phyloP scores from a whole-genome alignment of 1,284 basidiomycete genomes.

The Pseudozyma hubeiensis region DNA sequence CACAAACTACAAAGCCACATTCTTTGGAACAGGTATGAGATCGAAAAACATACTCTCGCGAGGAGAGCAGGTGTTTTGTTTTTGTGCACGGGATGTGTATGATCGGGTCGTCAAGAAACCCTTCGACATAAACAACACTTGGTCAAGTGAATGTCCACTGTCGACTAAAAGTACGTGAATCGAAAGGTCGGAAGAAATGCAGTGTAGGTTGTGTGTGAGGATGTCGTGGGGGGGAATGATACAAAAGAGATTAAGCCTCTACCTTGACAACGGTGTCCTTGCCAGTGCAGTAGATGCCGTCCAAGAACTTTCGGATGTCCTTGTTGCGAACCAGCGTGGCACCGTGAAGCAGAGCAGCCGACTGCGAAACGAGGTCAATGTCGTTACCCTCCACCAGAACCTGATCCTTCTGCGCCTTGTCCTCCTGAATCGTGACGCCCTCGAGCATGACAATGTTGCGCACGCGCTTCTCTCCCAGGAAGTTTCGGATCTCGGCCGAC shows the following conservation, averaged over 20 bases:
- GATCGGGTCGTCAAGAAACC: neutral
- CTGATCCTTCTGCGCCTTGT: conserved; percentile 91
- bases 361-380: conserved; percentile 68
- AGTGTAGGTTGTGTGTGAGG: conserved; percentile 4
- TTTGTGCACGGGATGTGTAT: conserved; percentile 27
- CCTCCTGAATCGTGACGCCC: conserved; percentile 88
- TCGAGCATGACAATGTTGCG: conserved; percentile 91
- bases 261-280: conserved; percentile 73
- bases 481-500: conserved; percentile 95
- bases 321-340: conserved; percentile 67
- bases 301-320: conserved; percentile 73
- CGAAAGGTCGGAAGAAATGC: conserved; percentile 10
- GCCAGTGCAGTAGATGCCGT: conserved; percentile 87
- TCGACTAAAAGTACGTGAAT: conserved; percentile 31
- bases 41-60: conserved; percentile 38
- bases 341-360: conserved; percentile 67
- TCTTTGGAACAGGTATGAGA: conserved; percentile 5
- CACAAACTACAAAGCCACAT: no score
- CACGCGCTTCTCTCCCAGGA: conserved; percentile 92
- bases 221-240: neutral
- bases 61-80: conserved; percentile 33
- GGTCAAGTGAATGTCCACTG: conserved; percentile 14
- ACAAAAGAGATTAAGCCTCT: conserved; percentile 73
- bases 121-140: conserved; percentile 3
- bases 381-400: conserved; percentile 73